Conservation (phyloP, 169 alveolate genomes). For the Perkinsus marinus region DNA sequence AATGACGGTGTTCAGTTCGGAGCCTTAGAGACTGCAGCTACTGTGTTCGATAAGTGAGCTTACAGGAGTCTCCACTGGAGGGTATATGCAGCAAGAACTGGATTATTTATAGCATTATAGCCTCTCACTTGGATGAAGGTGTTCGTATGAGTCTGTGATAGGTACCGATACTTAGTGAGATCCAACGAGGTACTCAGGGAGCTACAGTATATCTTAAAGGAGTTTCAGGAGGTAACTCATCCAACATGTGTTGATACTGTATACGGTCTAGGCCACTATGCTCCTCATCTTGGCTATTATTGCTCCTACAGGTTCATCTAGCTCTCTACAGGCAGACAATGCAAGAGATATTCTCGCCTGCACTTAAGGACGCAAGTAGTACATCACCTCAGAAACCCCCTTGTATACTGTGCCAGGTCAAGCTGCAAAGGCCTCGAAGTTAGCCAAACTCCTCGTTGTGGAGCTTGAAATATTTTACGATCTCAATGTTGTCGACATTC, state of each 20-base stretch:
- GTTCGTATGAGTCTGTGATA: not conserved
- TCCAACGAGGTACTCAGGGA: not conserved
- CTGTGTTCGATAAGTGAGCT: not conserved
- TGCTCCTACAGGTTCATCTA: not conserved
- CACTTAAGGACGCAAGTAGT: not conserved
- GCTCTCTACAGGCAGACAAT: not conserved
- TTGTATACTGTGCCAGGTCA: not conserved
- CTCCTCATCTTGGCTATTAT: no score
- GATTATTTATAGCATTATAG: no score
- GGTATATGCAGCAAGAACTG: no score
- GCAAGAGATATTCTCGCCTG: not conserved
- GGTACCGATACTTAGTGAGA: not conserved
- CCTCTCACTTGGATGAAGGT: not conserved
- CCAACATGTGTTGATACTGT: no score
- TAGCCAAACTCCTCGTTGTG: not conserved
- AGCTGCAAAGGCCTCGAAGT: not conserved
- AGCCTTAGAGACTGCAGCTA: not conserved
- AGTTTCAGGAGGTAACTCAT: not conserved
- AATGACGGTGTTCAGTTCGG: not conserved
- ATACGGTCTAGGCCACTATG: no score
- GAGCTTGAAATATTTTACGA: not conserved
- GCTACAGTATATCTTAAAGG: not conserved
- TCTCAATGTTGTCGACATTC: constrained; percentile 3
- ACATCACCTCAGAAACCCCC: not conserved
- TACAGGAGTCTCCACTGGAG: no score